phyloP scores from a whole-genome alignment of 169 alveolate genomes.

The Cryptosporidium felis region DNA sequence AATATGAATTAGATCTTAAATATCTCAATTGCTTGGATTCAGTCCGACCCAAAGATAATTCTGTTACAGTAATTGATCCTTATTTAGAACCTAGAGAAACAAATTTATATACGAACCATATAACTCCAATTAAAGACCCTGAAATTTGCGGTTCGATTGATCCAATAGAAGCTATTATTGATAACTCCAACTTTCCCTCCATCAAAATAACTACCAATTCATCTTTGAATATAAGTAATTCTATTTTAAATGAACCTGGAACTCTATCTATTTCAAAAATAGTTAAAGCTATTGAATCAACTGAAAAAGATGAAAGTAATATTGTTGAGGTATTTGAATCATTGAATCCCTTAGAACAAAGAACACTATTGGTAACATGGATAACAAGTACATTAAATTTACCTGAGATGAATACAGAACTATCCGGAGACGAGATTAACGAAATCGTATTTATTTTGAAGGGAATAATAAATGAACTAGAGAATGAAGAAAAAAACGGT shows the following conservation, averaged over 20 bases:
- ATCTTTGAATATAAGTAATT: no score
- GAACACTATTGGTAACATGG: constrained; percentile 29
- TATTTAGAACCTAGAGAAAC: no score
- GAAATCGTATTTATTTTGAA: constrained; percentile 18
- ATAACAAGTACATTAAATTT: background rate
- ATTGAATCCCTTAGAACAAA: constrained; percentile 20
- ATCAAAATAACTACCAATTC: no score
- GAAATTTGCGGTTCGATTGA: constrained; percentile 22
- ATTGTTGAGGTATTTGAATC: constrained; percentile 50
- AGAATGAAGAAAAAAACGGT: background rate
- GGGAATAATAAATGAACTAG: constrained; percentile 30
- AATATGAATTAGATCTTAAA: no score
- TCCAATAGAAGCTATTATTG: constrained; percentile 41
- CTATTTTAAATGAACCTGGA: no score
- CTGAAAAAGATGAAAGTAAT: background rate
- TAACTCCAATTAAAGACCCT: constrained; percentile 40
- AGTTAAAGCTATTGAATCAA: no score
- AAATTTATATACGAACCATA: no score
- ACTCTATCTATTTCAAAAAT: no score
- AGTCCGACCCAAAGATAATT: no score
- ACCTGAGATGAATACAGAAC: background rate
- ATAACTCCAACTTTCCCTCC: no score
- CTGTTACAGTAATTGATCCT: no score
- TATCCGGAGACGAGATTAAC: background rate
- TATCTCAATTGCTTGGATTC: no score